Conservation (phyloP, 305 asterid species). For the Ajuga reptans region DNA sequence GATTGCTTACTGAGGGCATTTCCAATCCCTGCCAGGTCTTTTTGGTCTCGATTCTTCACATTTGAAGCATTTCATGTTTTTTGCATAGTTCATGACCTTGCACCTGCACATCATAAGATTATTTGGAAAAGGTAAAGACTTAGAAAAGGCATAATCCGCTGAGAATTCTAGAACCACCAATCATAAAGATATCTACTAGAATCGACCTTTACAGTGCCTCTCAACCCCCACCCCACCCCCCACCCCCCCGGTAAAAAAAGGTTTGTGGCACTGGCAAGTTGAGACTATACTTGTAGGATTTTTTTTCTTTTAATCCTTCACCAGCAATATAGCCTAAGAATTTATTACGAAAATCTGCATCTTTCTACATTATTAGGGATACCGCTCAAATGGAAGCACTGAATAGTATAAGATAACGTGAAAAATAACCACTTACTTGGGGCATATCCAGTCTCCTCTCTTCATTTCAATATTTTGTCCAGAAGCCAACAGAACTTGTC, state of each 20-base stretch:
- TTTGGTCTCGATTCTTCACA: conserved; percentile 81
- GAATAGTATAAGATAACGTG: neutral
- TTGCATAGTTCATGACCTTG: conserved; percentile 88
- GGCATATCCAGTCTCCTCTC: conserved; percentile 95
- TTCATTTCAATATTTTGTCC: conserved; percentile 75
- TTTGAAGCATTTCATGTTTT: conserved; percentile 74
- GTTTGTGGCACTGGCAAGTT: neutral
- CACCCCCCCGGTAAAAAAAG: too few relatives aligned
- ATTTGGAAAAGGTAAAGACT: neutral
- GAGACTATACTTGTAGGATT: neutral
- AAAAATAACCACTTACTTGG: conserved; percentile 46
- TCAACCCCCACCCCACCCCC: neutral
- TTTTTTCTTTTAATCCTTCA: neutral
- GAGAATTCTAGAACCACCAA: neutral
- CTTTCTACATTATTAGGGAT: neutral
- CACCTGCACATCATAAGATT: conserved; percentile 52
- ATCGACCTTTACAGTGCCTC: neutral
- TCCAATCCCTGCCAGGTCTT: conserved; percentile 90
- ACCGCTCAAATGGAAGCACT: neutral
- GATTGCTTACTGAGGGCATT: conserved; percentile 75
- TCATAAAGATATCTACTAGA: neutral
- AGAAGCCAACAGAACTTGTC: conserved; percentile 35
- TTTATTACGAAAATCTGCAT: neutral
- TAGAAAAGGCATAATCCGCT: neutral
- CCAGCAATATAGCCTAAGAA: neutral